Base-by-base conservation (phyloP, 1,284 basidiomycete genomes). In the Athelia sp. region DNA sequence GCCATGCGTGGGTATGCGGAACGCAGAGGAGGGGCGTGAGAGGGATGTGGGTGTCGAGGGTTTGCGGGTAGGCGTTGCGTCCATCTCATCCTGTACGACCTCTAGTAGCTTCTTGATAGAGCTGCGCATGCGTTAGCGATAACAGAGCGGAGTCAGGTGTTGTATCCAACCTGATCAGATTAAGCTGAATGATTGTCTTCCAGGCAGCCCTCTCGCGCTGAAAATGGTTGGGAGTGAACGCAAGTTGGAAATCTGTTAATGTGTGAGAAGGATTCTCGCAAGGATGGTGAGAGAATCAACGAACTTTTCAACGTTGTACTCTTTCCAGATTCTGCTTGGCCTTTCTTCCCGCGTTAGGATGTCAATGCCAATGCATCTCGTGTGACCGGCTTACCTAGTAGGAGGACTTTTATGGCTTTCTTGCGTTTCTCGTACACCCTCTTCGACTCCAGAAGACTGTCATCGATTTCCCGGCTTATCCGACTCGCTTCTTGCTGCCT, bases 321-420 rank as follows among this genome's bases (percentile, higher is more conserved):
- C 70, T 86, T 86, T 48, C 83, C 83, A 1, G 82, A 83, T 67
- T 84, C 81, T 3, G 81, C 78, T 63, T 85, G 83, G 26, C 82
- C 82, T 84, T 56, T 14, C 9, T 3, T 35, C 0, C 1, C 14
- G 13, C 18, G 15, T 9, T 14, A 29, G 17, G 43, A 44, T n/a
- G 47, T 8, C 11, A 18, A 1, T 17, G 9, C 43, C 0, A 19
- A 3, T 13, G 19, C 2, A 8, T 3, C 2, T 29, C 26, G 26
- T 32, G 15, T n/a, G 43, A 18, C 52, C 48, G 21, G 61, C 72
- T 56, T 48, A 81, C 84, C 84, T 40, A 87, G 68, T 3, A 87
- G 65, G 48, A 87, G 68, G 26, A 87, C 72, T 63, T 84, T 85
- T 49, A 82, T 70, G 9, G 78, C 77, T 59, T 73, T 78, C 54